These are phyloP conservation scores for Axilococcus clingmanii DNA, from an alignment of 139 green algal genomes.

Conservation along the genomic window DNA sequence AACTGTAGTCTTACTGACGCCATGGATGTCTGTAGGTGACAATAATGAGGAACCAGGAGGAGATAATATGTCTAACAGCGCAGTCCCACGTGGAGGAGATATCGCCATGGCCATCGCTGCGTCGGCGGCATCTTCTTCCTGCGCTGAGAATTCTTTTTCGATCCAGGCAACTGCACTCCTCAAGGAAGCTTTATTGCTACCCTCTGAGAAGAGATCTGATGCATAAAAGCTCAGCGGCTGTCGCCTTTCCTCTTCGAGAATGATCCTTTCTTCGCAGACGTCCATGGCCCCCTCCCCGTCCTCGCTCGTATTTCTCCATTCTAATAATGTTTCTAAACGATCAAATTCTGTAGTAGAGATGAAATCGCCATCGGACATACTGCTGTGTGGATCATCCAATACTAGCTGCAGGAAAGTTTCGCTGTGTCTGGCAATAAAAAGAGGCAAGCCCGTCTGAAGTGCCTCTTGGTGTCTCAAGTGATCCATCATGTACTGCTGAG, in stretches of 20 bases:
- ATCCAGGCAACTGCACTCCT: no score
- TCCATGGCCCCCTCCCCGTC: neutral
- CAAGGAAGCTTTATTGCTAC: no score
- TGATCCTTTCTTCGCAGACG: neutral
- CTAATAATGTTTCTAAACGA: constrained; percentile 50
- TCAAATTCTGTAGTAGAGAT: constrained; percentile 52
- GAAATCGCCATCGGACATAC: constrained; percentile 11
- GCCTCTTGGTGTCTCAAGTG: constrained; percentile 32
- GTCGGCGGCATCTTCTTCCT: neutral
- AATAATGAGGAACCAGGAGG: constrained; percentile 3
- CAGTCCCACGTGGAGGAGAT: neutral
- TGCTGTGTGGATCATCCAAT: constrained; percentile 4
- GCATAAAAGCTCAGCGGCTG: no score
- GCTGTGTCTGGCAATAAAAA: constrained; percentile 21
- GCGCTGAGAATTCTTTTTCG: no score
- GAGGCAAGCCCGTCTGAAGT: constrained; percentile 25
- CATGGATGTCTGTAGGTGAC: constrained; percentile 32
- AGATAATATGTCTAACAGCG: constrained; percentile 18
- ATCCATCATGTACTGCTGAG: constrained; percentile 29
- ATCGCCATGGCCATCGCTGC: neutral
- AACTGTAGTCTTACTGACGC: constrained; percentile 62
- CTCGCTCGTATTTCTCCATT: neutral
- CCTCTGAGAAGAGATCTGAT: no score
- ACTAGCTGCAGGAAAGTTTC: constrained; percentile 25
- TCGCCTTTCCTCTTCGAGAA: no score